Evolutionary conservation across 2,329 filamentous ascomycete species (phyloP), one percentile per base, ranked within the genome.

Genomic region (Lachnellula willkommii): DNA sequence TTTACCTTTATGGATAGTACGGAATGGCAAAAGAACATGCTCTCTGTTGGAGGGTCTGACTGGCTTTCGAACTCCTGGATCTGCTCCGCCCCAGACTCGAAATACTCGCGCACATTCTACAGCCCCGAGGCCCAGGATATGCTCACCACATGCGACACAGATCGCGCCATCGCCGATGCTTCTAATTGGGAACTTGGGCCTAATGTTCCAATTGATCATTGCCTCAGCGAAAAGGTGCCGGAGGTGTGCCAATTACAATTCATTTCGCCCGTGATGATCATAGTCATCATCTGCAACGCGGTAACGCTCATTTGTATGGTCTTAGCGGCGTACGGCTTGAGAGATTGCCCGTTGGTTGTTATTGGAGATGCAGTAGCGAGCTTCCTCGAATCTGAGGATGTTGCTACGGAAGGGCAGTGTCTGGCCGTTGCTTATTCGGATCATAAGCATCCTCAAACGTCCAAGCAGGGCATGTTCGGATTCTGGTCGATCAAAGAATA

Each of bases 331-430:
- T 40, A 57, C 4, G 55, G 59, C 20, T 52, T 54, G 8, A 57
- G 57, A 11, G 55, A 60, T 5, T 22, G 51, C 11, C 64, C 68
- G 8, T 56, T 71, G 0, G 51, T 67, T 37, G 69, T 68, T 1
- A 54, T 67, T 1, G 71, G 71, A 9, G 70, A 72, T 59, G 69
- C 69, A 1, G 61, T 72, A n/a, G 60, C 66, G 14, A 71, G 67
- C 0, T 73, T 72, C 46, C 54, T 73, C 1, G 60, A 53, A 12
- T 20, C 55, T 14, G 64, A 65, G 1, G 71, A 72, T 57, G 50
- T 49, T 1, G 65, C 55, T 2, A 69, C 66, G 2, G 42, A 61
- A 37, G 55, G 37, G 37, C 15, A 40, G 5, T 40, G 37, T 40
- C 37, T 40, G 5, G 11, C 37, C 5, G 37, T 40, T 17, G 37